Conservation (phyloP, 768 basidiomycete species). For the Boletus pseudo-olivaceus region DNA sequence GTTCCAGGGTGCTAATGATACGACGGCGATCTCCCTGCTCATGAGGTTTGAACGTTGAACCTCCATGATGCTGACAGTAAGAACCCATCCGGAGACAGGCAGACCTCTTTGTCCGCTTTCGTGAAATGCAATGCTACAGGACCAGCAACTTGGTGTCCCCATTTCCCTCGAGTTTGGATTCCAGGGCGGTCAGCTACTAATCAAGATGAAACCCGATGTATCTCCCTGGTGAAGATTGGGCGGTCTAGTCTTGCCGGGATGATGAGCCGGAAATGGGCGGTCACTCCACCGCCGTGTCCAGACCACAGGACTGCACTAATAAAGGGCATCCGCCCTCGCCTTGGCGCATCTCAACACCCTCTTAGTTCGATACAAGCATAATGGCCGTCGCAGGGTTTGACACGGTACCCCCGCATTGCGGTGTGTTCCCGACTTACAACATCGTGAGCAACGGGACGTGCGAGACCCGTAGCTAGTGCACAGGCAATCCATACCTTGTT, state of each 20-base stretch:
- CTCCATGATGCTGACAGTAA: not conserved
- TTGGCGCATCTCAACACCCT: not conserved
- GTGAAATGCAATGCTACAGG: not conserved
- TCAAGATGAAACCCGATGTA: too few species aligned
- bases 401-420: not conserved
- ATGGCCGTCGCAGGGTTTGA: not conserved
- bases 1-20: not conserved
- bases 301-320: not conserved
- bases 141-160: not conserved
- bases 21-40: too few species aligned
- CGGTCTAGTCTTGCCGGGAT: not conserved
- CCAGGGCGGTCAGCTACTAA: not conserved
- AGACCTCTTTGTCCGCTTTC: too few species aligned
- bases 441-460: not conserved
- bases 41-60: not conserved
- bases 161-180: not conserved
- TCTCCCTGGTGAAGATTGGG: too few species aligned
- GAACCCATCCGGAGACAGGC: too few species aligned
- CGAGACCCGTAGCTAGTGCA: slow-evolving; percentile 1
- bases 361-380: not conserved
- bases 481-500: not conserved
- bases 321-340: not conserved
- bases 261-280: not conserved
- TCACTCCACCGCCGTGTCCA: not conserved
- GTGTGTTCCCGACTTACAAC: not conserved